Evolutionary conservation across 495 filamentous ascomycete genomes (phyloP).

Genomic region (Pseudomonodictys pantanalensis): DNA sequence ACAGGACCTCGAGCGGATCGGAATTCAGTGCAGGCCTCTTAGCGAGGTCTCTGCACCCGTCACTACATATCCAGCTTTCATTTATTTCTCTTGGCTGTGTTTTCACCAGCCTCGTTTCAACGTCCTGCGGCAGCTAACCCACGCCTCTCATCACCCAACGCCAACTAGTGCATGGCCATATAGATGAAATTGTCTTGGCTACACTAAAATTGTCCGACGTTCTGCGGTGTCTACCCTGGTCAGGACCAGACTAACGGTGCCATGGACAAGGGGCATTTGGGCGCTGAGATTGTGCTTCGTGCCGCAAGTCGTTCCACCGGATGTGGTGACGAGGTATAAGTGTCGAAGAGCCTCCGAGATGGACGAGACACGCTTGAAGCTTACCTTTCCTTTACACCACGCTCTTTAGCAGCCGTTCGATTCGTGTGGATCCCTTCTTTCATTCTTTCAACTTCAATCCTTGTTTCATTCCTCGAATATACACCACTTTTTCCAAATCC

Average conservation of each 20-base stretch:
- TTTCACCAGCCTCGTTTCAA: constrained; percentile 2
- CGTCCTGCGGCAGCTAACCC: constrained; percentile 8
- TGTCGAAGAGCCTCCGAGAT: constrained; percentile 18
- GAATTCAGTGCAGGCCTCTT: not conserved
- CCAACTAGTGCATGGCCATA: constrained; percentile 2
- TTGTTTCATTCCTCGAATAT: constrained; percentile 21
- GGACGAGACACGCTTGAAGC: constrained; percentile 25
- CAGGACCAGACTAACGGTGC: constrained; percentile 9
- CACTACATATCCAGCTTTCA: not conserved
- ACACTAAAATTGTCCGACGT: constrained; percentile 1
- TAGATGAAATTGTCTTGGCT: constrained; percentile 17
- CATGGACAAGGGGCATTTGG: not conserved
- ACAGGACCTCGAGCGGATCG: not conserved
- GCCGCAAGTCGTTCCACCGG: no score
- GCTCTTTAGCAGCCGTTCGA: constrained; percentile 11
- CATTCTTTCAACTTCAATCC: not conserved
- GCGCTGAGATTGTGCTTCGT: no score
- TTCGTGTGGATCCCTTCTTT: constrained; percentile 3
- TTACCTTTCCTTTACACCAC: constrained; percentile 16
- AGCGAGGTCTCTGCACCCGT: not conserved
- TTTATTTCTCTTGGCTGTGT: constrained; percentile 3
- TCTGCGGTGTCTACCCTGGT: no score
- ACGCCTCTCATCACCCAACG: not conserved
- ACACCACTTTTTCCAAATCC: not conserved
- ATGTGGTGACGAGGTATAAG: not conserved